phyloP scores from a whole-genome alignment of 2,329 filamentous ascomycete genomes.

The Colletotrichum chrysophilum region DNA sequence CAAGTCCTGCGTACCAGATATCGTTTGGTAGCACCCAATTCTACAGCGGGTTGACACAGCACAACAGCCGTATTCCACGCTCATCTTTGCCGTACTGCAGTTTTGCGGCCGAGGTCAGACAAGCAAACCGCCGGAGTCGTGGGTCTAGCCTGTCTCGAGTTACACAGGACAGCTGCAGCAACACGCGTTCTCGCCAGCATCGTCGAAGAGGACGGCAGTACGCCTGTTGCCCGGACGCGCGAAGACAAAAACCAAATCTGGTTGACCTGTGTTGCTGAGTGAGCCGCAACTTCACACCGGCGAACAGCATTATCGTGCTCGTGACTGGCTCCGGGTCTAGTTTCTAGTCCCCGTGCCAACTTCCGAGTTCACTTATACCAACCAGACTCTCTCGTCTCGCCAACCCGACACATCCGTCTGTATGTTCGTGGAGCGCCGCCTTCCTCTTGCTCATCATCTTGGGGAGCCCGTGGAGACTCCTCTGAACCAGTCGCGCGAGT shows the following conservation, averaged over 20 bases:
- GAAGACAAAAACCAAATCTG: background rate
- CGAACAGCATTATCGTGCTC: background rate
- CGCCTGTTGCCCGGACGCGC: background rate
- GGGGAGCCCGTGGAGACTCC: conserved; percentile 42
- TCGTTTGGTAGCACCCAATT: background rate
- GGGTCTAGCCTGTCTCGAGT: conserved; percentile 1
- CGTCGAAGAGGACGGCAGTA: background rate
- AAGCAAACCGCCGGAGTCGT: conserved; percentile 1
- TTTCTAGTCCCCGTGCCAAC: background rate
- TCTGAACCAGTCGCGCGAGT: conserved; percentile 37
- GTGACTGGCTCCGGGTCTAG: background rate
- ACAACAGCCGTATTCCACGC: background rate
- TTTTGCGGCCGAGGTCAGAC: background rate
- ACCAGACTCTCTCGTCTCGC: background rate
- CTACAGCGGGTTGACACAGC: background rate
- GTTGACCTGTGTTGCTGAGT: background rate
- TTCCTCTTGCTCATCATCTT: conserved; percentile 40
- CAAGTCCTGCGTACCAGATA: conserved; percentile 9
- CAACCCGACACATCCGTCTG: conserved; percentile 30
- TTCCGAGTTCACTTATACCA: background rate
- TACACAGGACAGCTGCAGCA: conserved; percentile 9
- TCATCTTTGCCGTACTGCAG: background rate
- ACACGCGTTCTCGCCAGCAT: conserved; percentile 1
- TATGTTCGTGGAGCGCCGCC: conserved; percentile 46
- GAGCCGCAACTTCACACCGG: background rate